phyloP scores from a whole-genome alignment of 2,329 filamentous ascomycete species.

The Talaromyces sp. region DNA sequence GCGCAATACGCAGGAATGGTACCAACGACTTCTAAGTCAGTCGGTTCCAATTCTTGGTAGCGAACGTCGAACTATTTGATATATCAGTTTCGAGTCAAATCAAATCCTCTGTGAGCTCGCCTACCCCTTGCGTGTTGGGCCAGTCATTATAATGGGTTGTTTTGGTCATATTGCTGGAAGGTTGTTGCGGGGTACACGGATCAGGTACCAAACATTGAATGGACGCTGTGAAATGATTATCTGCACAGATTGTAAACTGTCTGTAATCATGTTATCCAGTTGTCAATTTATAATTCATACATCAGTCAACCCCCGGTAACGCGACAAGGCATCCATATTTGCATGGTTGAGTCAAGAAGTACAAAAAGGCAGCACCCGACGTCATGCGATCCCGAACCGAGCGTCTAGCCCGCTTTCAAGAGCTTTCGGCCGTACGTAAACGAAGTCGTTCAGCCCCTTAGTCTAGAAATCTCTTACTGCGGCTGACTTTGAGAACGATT shows the following conservation, averaged over 20 bases:
- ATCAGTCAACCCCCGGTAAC: not conserved
- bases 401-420: not conserved
- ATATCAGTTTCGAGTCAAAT: slow-evolving; percentile 12
- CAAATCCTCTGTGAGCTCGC: slow-evolving; percentile 19
- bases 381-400: not conserved
- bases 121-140: slow-evolving; percentile 52
- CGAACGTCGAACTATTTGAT: slow-evolving; percentile 61
- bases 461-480: not conserved
- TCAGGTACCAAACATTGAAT: not conserved
- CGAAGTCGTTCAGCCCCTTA: not conserved
- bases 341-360: not conserved
- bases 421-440: not conserved
- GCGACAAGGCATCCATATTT: not conserved
- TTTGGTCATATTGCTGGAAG: not conserved
- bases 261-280: not conserved
- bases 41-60: slow-evolving; percentile 62
- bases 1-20: slow-evolving; percentile 67
- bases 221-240: not conserved
- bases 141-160: slow-evolving; percentile 42
- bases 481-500: not conserved
- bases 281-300: not conserved
- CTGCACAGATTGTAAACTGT: not conserved
- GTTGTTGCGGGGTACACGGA: not conserved
- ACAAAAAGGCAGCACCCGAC: not conserved
- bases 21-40: slow-evolving; percentile 63